phyloP scores from a whole-genome alignment of 2,329 filamentous ascomycete species.

The Aureobasidium uvarum region DNA sequence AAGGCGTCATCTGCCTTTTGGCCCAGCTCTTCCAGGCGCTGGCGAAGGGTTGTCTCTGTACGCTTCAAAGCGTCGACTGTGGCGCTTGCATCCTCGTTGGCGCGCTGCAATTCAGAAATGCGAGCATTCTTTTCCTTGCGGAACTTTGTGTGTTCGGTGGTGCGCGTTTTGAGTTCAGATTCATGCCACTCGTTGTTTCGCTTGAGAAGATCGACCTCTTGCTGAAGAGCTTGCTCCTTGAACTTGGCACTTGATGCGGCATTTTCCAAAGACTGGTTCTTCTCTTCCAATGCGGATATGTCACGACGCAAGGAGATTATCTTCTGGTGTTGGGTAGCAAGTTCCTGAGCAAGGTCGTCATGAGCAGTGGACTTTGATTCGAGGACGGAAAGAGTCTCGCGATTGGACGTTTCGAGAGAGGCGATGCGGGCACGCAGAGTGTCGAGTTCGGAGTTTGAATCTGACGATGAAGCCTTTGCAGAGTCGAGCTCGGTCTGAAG shows the following conservation, averaged over 20 bases:
- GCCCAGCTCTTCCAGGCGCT: conserved; percentile 78
- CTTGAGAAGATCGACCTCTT: conserved; percentile 84
- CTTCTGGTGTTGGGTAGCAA: conserved; percentile 85
- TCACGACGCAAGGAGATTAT: conserved; percentile 81
- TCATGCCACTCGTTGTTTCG: conserved; percentile 94
- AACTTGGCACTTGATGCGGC: conserved; percentile 80
- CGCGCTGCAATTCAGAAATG: conserved; percentile 82
- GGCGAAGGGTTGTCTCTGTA: conserved; percentile 75
- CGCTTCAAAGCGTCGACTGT: conserved; percentile 74
- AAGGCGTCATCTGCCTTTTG: conserved; percentile 84
- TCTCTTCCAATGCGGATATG: conserved; percentile 76
- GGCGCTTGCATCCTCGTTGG: conserved; percentile 79
- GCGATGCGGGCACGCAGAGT: conserved; percentile 78
- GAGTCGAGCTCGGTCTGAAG: conserved; percentile 79
- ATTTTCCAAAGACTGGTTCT: conserved; percentile 76
- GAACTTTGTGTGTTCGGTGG: conserved; percentile 80
- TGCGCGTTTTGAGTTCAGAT: conserved; percentile 85
- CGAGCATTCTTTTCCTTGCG: conserved; percentile 92
- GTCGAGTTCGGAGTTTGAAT: conserved; percentile 70
- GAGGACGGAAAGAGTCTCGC: conserved; percentile 82
- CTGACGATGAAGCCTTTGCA: conserved; percentile 71
- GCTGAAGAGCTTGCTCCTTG: conserved; percentile 82
- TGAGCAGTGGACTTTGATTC: conserved; percentile 87
- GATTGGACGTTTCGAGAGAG: conserved; percentile 85
- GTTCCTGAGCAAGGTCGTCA: conserved; percentile 78